phyloP scores from a whole-genome alignment of 768 basidiomycete genomes.

The Psilocybe cubensis region DNA sequence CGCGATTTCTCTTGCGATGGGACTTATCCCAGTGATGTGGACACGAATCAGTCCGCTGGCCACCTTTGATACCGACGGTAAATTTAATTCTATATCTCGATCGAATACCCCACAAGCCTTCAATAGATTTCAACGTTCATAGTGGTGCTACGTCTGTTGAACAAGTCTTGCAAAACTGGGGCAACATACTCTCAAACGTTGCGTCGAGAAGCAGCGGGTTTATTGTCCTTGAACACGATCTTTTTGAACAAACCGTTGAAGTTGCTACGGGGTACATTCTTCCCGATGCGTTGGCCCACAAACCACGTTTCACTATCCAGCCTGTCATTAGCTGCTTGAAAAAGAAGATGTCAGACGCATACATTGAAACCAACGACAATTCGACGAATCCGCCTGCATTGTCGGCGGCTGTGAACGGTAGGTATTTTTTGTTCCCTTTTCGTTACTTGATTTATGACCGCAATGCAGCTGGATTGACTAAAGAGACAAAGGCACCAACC shows the following conservation, averaged over 20 bases:
- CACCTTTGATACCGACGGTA: conserved; percentile 76
- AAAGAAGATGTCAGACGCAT: conserved; percentile 63
- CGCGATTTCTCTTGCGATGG: conserved; percentile 83
- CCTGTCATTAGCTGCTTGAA: conserved; percentile 75
- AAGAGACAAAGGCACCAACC: not conserved
- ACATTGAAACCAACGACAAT: conserved; percentile 85
- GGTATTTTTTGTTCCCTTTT: not conserved
- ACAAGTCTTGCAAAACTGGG: conserved; percentile 73
- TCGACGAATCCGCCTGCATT: conserved; percentile 54
- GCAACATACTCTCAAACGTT: conserved; percentile 69
- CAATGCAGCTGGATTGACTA: not conserved
- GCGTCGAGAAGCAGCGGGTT: conserved; percentile 70
- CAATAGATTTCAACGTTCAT: conserved; percentile 80
- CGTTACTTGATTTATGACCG: not conserved
- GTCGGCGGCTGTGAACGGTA: conserved; percentile 21
- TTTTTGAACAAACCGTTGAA: conserved; percentile 85
- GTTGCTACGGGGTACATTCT: conserved; percentile 87
- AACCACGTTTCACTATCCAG: conserved; percentile 70
- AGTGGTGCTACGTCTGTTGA: conserved; percentile 59
- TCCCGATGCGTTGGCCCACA: conserved; percentile 74
- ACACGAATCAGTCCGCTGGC: conserved; percentile 62
- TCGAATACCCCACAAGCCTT: conserved; percentile 7
- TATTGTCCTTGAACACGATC: conserved; percentile 87
- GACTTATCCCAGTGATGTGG: conserved; percentile 87
- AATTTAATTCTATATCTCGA: conserved; percentile 13